Percentiles rank a stretch among this genome's conserved stretches.
phyloP scores from a whole-genome alignment of 257 asterid species.

The Solanum chiquidenum region DNA sequence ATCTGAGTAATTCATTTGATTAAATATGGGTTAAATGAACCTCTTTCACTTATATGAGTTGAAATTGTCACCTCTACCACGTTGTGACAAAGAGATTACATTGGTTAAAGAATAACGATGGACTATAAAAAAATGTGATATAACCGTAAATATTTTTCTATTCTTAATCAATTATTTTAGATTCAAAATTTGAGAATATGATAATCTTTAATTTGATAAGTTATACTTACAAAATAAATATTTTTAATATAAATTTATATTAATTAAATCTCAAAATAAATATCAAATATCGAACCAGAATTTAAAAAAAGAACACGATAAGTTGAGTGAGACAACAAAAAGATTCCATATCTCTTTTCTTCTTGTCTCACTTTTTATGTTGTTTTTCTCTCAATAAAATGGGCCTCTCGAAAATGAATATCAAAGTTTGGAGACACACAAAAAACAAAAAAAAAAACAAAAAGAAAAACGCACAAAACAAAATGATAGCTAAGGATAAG shows the following conservation, averaged over 20 bases:
- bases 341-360: background rate
- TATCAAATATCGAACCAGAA: background rate
- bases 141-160: background rate
- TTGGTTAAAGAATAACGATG: background rate
- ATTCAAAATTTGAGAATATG: background rate
- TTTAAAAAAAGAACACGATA: no score
- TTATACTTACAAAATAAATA: no score
- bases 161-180: background rate
- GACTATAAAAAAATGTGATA: background rate
- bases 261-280: no score
- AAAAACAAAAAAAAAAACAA: no score
- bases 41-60: background rate
- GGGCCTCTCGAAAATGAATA: background rate
- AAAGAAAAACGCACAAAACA: no score
- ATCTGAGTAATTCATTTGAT: background rate
- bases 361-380: background rate
- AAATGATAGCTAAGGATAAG: background rate
- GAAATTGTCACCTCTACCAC: background rate
- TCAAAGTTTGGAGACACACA: no score
- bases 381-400: background rate
- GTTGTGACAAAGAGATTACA: background rate
- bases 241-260: no score
- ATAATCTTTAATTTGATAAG: background rate
- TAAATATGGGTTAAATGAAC: background rate
- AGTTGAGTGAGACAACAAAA: background rate